These are phyloP conservation scores for Uronychia setigera DNA, from an alignment of 73 alveolate species.

Conservation along the genomic window DNA sequence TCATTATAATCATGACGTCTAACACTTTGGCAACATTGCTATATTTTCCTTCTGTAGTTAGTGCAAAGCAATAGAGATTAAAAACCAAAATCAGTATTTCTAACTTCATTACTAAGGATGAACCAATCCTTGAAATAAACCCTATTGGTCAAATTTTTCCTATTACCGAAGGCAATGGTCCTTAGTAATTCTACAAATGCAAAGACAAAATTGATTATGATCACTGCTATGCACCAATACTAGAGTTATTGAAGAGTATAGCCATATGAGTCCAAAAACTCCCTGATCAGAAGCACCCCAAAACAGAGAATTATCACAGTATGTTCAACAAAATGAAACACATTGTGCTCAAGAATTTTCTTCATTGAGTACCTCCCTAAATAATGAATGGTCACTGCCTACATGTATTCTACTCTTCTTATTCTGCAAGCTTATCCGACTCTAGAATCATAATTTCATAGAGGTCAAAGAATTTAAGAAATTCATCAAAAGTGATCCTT, in stretches of 20 bases:
- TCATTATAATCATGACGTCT: constrained; percentile 11
- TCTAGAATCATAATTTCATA: constrained; percentile 42
- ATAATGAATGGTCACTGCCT: neutral
- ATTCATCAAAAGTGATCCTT: constrained; percentile 28
- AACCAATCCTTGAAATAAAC: neutral
- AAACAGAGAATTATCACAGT: constrained; percentile 7
- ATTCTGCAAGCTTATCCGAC: neutral
- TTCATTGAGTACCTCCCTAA: neutral
- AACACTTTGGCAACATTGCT: constrained; percentile 10
- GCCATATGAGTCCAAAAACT: neutral
- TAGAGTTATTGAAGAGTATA: neutral
- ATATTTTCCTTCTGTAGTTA: neutral
- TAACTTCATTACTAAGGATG: neutral
- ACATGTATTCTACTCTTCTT: neutral
- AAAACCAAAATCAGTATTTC: neutral
- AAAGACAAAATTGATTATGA: neutral
- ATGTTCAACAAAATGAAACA: neutral
- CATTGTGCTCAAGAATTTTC: neutral
- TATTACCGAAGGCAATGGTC: constrained; percentile 6
- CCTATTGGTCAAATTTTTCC: neutral
- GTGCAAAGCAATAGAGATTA: neutral
- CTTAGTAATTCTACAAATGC: neutral
- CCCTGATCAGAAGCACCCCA: constrained; percentile 6
- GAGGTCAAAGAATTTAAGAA: constrained; percentile 53
- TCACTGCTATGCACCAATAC: neutral